Conservation (phyloP, 2,329 filamentous ascomycete genomes). For the Trichoderma aggressivum region DNA sequence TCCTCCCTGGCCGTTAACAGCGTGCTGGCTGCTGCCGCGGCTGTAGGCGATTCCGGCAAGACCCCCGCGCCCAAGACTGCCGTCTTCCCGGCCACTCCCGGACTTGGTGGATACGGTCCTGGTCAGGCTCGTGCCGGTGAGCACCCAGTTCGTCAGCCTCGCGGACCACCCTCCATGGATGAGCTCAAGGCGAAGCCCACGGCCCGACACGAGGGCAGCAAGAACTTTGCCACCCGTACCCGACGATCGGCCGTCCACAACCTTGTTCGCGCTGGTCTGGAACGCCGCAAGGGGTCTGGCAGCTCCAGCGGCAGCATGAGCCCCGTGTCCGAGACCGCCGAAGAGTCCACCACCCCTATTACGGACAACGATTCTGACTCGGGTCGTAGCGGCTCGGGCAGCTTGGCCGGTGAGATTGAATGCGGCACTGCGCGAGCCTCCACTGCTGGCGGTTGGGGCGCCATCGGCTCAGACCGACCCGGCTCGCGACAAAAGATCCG, state of each 20-base stretch:
- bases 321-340: constrained; percentile 78
- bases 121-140: constrained; percentile 91
- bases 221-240: constrained; percentile 94
- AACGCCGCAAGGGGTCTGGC: constrained; percentile 74
- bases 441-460: constrained; percentile 69
- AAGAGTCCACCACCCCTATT: constrained; percentile 63
- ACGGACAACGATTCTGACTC: constrained; percentile 74
- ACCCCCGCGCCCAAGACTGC: constrained; percentile 73
- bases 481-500: constrained; percentile 64
- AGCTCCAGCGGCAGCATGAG: constrained; percentile 76
- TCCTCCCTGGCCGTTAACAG: constrained; percentile 66
- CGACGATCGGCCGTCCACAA: constrained; percentile 90
- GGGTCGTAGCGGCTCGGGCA: constrained; percentile 71
- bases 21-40: constrained; percentile 43
- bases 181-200: constrained; percentile 89
- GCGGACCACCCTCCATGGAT: constrained; percentile 85
- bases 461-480: constrained; percentile 84
- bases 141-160: constrained; percentile 89
- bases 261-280: constrained; percentile 82
- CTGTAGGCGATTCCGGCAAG: constrained; percentile 46
- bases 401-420: constrained; percentile 70
- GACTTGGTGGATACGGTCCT: constrained; percentile 84
- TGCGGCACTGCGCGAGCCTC: constrained; percentile 72
- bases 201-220: constrained; percentile 88
- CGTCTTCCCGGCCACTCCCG: constrained; percentile 73